phyloP scores from a whole-genome alignment of 352 stramenopile species.

The Pythium pyrilobum region DNA sequence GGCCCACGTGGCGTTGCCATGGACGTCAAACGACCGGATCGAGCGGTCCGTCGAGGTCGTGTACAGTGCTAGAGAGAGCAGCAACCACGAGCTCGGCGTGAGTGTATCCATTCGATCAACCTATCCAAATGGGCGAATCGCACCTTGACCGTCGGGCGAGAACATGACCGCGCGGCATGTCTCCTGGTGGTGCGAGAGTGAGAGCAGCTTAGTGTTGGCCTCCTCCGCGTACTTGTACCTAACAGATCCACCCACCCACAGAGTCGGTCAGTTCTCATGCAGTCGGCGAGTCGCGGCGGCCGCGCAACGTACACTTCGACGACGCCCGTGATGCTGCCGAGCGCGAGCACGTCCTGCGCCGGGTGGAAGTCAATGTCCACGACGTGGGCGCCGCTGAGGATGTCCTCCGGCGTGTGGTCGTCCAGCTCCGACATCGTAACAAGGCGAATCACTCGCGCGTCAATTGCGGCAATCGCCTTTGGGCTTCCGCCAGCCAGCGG shows the following conservation, averaged over 20 bases:
- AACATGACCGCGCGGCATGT: conserved; percentile 67
- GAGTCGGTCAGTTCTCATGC: neutral
- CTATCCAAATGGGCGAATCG: neutral
- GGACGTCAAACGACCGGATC: conserved; percentile 76
- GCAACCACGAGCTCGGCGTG: neutral
- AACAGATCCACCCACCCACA: neutral
- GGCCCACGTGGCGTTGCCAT: conserved; percentile 71
- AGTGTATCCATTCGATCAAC: conserved; percentile 5
- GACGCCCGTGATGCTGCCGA: conserved; percentile 68
- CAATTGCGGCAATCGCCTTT: neutral
- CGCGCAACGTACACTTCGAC: conserved; percentile 69
- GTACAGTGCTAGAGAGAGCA: conserved; percentile 48
- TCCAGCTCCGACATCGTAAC: conserved; percentile 57
- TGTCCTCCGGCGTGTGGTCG: conserved; percentile 76
- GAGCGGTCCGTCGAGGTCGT: conserved; percentile 74
- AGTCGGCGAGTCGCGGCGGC: no score
- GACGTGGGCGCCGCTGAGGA: conserved; percentile 66
- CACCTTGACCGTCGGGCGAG: conserved; percentile 71
- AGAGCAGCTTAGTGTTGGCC: conserved; percentile 58
- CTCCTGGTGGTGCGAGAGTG: conserved; percentile 74
- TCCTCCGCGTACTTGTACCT: conserved; percentile 82
- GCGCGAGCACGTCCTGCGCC: conserved; percentile 53
- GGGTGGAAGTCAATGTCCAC: conserved; percentile 88
- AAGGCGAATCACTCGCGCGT: no score
- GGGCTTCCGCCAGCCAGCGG: neutral